Conservation (phyloP, 2,329 filamentous ascomycete genomes). For the Paraphaeosphaeria sporulosa region DNA sequence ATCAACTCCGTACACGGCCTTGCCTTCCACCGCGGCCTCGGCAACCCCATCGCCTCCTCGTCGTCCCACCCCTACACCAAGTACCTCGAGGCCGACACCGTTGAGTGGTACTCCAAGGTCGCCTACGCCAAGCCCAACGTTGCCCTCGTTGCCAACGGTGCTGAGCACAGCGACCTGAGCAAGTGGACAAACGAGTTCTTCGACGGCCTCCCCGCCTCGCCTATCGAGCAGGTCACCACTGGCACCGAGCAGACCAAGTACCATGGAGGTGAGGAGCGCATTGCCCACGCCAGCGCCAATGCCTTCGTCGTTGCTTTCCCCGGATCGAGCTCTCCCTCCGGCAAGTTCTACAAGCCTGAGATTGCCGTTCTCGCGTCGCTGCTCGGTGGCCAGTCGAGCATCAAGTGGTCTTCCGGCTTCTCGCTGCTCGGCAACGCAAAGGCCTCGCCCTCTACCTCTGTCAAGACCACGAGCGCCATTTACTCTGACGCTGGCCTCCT, state of each 20-base stretch:
- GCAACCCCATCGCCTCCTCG: constrained; percentile 76
- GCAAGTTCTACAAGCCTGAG: constrained; percentile 84
- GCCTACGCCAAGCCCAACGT: constrained; percentile 92
- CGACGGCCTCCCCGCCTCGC: constrained; percentile 66
- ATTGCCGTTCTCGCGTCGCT: constrained; percentile 85
- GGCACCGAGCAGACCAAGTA: constrained; percentile 78
- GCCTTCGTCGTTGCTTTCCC: constrained; percentile 91
- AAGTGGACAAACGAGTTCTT: constrained; percentile 98
- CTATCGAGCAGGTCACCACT: constrained; percentile 56
- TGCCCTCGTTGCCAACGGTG: constrained; percentile 88
- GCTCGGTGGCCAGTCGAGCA: constrained; percentile 85
- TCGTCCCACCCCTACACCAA: constrained; percentile 75
- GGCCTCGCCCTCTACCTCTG: constrained; percentile 69
- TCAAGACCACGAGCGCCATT: constrained; percentile 77
- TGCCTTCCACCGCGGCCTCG: constrained; percentile 94
- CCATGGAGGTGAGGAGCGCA: constrained; percentile 93
- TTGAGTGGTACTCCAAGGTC: constrained; percentile 77
- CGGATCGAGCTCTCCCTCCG: constrained; percentile 78
- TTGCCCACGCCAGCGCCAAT: constrained; percentile 78
- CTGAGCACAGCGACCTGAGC: constrained; percentile 74
- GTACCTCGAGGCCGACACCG: constrained; percentile 79
- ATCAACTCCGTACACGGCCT: constrained; percentile 84
- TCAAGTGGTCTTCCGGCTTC: constrained; percentile 97
- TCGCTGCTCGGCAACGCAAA: constrained; percentile 83
- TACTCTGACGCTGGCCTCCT: constrained; percentile 97